Base-by-base conservation (phyloP, 1,139 yeast genomes). In the Lodderomyces jiufengensis region DNA sequence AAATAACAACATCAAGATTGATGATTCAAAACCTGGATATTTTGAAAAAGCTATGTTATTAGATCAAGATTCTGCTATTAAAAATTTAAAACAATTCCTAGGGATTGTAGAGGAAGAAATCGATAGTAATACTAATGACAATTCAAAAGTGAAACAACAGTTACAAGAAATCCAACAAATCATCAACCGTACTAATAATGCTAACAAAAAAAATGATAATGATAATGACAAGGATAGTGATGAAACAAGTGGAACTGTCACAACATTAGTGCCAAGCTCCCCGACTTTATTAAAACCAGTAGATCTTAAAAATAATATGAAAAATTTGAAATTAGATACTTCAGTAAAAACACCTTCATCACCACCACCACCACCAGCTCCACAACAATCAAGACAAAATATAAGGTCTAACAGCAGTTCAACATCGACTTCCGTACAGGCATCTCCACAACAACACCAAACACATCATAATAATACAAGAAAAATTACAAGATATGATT, bases 1-100 rank as follows among this genome's bases (percentile, higher is more conserved):
- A 27, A 76, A 73, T 40, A 53, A 54, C 14, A 54, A 78, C 42
- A 16, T 37, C 7, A 67, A 72, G 46, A 70, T 79, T 33, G 84
- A 79, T 50, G 84, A 80, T 38, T 74, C 81, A 8, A 57, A 72
- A 40, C 84, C 85, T 0, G 84, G 85, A 1, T 71, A 79, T 41
- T 74, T 79, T 52, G 85, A 79, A 54, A 67, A 76, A 33, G 73
- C 81, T 12, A 49, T 74, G 49, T 52, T 76, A 24, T 56, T 76
- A 37, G 83, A 76, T 46, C 61, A 70, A 3, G 77, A 73, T 40
- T 59, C 63, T 8, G 73, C 81, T 0, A 57, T 59, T 36, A 55
- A 65, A 48, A 60, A 60, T 32, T 60, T 74, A 39, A 70, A 70
- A 39, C 67, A 63, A 37, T 73, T 60, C 45, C 71, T 38, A 26